These are phyloP conservation scores for Triglochin maritima DNA, from an alignment of 106 monocot genomes.

Conservation along the genomic window DNA sequence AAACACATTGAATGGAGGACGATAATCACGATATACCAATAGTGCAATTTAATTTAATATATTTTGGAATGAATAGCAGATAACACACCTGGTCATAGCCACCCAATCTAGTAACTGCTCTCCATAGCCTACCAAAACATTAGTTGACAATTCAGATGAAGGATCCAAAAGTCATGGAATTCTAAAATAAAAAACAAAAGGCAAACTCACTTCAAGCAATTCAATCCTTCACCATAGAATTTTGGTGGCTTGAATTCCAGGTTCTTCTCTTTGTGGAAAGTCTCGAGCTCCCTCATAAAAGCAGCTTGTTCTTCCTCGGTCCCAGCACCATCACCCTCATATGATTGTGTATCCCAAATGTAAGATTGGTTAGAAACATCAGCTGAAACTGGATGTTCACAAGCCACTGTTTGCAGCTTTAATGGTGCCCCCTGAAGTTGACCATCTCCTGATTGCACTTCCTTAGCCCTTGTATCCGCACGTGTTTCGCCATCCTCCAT, in stretches of 20 bases:
- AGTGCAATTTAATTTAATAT: no score
- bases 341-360: slow-evolving; percentile 26
- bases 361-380: slow-evolving; percentile 19
- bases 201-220: slow-evolving; percentile 82
- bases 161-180: slow-evolving; percentile 1
- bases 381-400: slow-evolving; percentile 7
- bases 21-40: no score
- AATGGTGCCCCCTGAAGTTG: slow-evolving; percentile 8
- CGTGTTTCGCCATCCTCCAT: not conserved
- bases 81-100: slow-evolving; percentile 74
- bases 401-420: slow-evolving; percentile 23
- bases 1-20: no score
- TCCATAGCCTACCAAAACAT: slow-evolving; percentile 62
- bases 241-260: slow-evolving; percentile 94
- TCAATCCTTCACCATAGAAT: slow-evolving; percentile 88
- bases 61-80: no score
- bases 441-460: slow-evolving; percentile 12
- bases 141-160: not conserved
- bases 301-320: slow-evolving; percentile 79
- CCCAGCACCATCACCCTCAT: slow-evolving; percentile 79
- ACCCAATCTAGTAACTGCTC: slow-evolving; percentile 76
- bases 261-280: slow-evolving; percentile 58
- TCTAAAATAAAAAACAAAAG: not conserved
- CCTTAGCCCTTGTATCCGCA: slow-evolving; percentile 12
- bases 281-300: slow-evolving; percentile 89